phyloP scores from a whole-genome alignment of 495 filamentous ascomycete species.

The Paragyromitra xinjiangensis region DNA sequence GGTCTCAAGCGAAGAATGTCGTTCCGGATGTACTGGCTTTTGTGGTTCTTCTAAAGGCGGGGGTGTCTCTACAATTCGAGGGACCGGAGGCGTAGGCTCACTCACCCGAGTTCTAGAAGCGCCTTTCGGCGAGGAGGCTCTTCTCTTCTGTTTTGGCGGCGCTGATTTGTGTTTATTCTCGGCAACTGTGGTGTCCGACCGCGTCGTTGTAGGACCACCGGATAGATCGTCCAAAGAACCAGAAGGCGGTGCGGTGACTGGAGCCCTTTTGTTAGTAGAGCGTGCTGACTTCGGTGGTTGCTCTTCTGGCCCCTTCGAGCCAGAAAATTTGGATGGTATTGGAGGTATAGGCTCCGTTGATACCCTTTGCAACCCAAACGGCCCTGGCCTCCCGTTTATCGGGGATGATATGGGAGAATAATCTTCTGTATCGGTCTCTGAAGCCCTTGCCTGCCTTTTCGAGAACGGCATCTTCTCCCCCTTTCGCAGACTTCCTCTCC shows the following conservation, averaged over 20 bases:
- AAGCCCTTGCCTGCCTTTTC: conserved; percentile 71
- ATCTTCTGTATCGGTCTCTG: conserved; percentile 70
- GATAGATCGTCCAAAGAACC: conserved; percentile 54
- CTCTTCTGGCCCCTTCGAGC: conserved; percentile 27
- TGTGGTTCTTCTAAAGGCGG: conserved; percentile 62
- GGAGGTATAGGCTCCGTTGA: conserved; percentile 77
- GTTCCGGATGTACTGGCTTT: conserved; percentile 50
- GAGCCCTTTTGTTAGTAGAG: conserved; percentile 35
- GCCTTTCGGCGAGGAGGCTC: conserved; percentile 52
- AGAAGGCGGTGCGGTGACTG: conserved; percentile 36
- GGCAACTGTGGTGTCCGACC: neutral
- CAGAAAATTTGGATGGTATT: conserved; percentile 44
- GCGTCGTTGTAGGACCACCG: neutral
- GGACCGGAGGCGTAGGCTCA: conserved; percentile 62
- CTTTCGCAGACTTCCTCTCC: conserved; percentile 83
- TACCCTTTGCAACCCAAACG: conserved; percentile 70
- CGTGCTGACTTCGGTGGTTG: conserved; percentile 28
- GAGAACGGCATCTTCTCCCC: conserved; percentile 79
- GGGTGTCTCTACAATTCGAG: conserved; percentile 76
- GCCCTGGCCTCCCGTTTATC: conserved; percentile 63
- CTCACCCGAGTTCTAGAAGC: conserved; percentile 48
- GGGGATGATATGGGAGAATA: conserved; percentile 62
- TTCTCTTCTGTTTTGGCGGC: conserved; percentile 50
- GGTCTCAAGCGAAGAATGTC: conserved; percentile 57
- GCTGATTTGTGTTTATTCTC: conserved; percentile 53